Conservation (phyloP, 2,329 filamentous ascomycete genomes). For the Dryadomyces sulphureus region DNA sequence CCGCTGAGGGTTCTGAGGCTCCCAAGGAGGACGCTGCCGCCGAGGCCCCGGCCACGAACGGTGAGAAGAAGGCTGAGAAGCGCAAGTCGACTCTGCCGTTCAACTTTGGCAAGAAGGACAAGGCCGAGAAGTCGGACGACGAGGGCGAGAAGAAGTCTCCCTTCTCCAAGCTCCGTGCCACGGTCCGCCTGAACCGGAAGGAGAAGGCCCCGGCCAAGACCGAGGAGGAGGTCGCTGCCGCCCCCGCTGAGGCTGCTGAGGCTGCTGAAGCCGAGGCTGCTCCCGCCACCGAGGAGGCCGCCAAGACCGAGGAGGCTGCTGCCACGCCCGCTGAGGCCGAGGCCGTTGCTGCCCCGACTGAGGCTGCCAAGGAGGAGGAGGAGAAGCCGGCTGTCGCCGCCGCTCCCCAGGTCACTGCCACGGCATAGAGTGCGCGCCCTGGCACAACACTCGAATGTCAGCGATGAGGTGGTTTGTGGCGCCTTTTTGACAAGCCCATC, state of each 20-base stretch:
- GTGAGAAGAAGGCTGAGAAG: constrained; percentile 57
- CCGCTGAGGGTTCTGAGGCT: constrained; percentile 29
- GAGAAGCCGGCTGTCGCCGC: constrained; percentile 20
- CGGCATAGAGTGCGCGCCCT: constrained; percentile 26
- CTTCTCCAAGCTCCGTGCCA: constrained; percentile 47
- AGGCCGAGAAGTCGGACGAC: constrained; percentile 60
- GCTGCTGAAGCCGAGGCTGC: neutral
- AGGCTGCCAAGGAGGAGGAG: constrained; percentile 16
- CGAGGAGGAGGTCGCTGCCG: constrained; percentile 20
- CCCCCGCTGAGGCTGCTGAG: constrained; percentile 17
- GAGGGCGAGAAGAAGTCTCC: constrained; percentile 46
- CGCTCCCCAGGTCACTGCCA: constrained; percentile 33
- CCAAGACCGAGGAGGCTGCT: constrained; percentile 14
- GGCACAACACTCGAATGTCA: neutral
- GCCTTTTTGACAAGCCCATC: neutral
- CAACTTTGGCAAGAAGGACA: constrained; percentile 57
- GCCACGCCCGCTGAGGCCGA: constrained; percentile 18
- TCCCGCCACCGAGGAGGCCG: constrained; percentile 16
- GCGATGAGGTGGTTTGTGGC: neutral
- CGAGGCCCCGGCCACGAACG: constrained; percentile 30
- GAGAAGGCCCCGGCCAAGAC: constrained; percentile 28
- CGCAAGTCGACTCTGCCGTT: constrained; percentile 67
- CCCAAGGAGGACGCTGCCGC: constrained; percentile 23
- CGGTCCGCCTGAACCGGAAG: constrained; percentile 33
- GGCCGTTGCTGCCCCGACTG: constrained; percentile 12